These are phyloP conservation scores for Celoporthe dispersa DNA, from an alignment of 2,329 filamentous ascomycete genomes.

Conservation along the genomic window DNA sequence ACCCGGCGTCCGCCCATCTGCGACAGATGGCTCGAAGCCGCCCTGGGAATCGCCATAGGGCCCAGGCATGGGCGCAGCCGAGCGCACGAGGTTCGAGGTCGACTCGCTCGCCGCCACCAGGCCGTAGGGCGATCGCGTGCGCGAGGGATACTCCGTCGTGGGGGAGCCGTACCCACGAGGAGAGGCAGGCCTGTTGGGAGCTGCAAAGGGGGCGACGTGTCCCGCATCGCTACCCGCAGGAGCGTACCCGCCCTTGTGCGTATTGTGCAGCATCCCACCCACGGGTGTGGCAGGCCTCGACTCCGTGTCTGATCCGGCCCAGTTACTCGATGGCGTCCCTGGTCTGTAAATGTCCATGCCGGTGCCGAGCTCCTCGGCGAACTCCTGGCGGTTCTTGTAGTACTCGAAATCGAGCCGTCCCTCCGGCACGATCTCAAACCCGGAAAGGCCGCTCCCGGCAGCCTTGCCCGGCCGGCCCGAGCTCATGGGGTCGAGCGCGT, in stretches of 20 bases:
- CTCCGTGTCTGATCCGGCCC: constrained; percentile 45
- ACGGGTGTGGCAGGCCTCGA: constrained; percentile 58
- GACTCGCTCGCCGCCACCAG: constrained; percentile 26
- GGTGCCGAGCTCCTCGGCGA: constrained; percentile 75
- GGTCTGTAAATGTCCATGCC: constrained; percentile 63
- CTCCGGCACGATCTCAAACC: constrained; percentile 91
- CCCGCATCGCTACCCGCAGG: constrained; percentile 21
- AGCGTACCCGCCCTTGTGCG: constrained; percentile 35
- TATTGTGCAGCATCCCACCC: constrained; percentile 42
- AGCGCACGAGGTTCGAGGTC: constrained; percentile 26
- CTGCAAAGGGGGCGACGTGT: constrained; percentile 12
- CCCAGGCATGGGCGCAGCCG: constrained; percentile 28
- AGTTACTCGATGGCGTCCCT: constrained; percentile 61
- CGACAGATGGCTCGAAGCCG: constrained; percentile 33
- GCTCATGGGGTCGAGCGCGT: constrained; percentile 79
- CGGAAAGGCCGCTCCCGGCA: constrained; percentile 52
- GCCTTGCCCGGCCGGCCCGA: constrained; percentile 57
- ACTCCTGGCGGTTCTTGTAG: constrained; percentile 89
- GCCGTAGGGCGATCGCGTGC: constrained; percentile 25
- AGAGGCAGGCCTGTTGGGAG: constrained; percentile 15
- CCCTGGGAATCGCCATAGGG: constrained; percentile 33
- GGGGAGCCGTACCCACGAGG: constrained; percentile 25
- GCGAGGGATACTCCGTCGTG: constrained; percentile 28
- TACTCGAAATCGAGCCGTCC: constrained; percentile 86
- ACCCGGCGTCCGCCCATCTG: constrained; percentile 36